Evolutionary conservation across 1,139 yeast species (phyloP), one percentile per base, ranked within the genome.

Genomic region (Yamadazyma sp.): DNA sequence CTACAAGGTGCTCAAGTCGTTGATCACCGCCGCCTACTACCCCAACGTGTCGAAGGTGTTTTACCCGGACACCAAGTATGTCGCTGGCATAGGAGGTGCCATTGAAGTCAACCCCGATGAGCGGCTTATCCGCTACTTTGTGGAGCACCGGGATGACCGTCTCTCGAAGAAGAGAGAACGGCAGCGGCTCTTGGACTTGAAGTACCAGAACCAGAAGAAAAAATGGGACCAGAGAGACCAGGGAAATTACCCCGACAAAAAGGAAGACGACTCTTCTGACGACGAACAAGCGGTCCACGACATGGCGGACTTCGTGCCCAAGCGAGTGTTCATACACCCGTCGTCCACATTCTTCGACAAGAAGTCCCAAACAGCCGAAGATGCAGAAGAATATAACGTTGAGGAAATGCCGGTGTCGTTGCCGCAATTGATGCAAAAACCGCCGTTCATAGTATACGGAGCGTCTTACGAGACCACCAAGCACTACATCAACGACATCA

Each of bases 61-160:
- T 49, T 67, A 80, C 26, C 98, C 98, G 0, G 89, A 87, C 47
- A 79, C 91, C 6, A 87, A 85, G 51, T 92, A 68, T 56, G 68
- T 81, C 38, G 77, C 81, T 33, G 79, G 88, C 1, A 67, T 83
- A 25, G 75, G 81, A 2, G 98, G 98, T 25, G 76, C 97, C 0
- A 73, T 92, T 36, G 92, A 87, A 41, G 73, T 81, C 25, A 96
- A 89, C 50, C 87, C 91, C 0, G 97, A 91, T 54, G 87, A 92
- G 1, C 77, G 73, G 43, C 69, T 74, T 41, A 83, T 86, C 43
- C 84, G 81, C 54, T 80, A 81, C 45, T 91, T 88, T 87, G 72
- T 83, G 37, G 43, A 43, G 30, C 46, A 44, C 30, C 27, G 32
- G 11, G 42, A 40, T 22, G 31, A 37, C 17, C 17, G 33, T 12